Percentiles rank a stretch among this genome's conserved stretches.
These are phyloP conservation scores for Solanum pennellii DNA, from an alignment of 257 asterid genomes.

Conservation along the genomic window DNA sequence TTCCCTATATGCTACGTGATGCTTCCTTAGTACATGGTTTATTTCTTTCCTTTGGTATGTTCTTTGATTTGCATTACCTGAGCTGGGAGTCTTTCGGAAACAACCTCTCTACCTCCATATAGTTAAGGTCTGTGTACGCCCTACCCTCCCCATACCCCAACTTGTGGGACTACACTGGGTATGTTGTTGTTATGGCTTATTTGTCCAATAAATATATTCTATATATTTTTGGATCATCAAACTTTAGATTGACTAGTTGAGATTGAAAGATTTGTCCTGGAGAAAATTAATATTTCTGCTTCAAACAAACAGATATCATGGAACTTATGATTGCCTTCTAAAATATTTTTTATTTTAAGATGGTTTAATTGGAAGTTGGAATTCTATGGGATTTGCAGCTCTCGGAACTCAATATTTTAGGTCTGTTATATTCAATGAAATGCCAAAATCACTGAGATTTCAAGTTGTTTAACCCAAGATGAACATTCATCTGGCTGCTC, in stretches of 20 bases:
- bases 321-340: neutral
- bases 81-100: neutral
- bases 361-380: neutral
- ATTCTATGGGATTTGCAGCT: neutral
- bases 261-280: neutral
- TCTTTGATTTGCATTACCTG: neutral
- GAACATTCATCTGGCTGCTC: neutral
- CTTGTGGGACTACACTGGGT: neutral
- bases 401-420: neutral
- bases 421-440: neutral
- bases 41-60: neutral
- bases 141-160: neutral
- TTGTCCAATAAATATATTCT: neutral
- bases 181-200: neutral
- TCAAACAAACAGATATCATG: neutral
- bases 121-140: neutral
- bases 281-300: neutral
- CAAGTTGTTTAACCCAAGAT: neutral
- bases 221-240: neutral
- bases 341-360: neutral
- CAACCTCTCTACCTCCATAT: neutral
- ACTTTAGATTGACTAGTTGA: neutral
- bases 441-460: neutral
- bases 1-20: neutral
- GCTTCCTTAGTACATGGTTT: neutral